Base-by-base conservation (phyloP, 257 asterid species). In the Jaltomata sinuosa region DNA sequence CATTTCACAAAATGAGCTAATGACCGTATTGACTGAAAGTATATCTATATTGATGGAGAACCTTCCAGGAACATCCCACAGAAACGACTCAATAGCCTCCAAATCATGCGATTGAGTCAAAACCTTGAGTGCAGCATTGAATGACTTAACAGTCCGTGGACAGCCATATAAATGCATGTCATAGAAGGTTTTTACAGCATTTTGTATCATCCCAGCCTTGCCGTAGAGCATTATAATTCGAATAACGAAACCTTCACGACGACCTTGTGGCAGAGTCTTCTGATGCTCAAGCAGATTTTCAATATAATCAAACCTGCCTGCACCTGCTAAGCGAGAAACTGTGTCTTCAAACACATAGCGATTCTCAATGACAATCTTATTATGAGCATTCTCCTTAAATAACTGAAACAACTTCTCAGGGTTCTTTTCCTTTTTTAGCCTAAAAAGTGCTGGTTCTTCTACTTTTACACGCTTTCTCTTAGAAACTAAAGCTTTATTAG, bases 221-320 rank as follows among this genome's bases (percentile, higher is more conserved):
- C 98, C 98, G 72, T 94, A 93, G 80, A 94, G 84, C 93, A 89
- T 89, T 87, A 94, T 93, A 29, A 94, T 89, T 81, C 98, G 87
- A 79, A 94, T 79, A 42, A 93, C 61, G 85, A 94, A 94, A 81
- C 98, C 98, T 90, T 94, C 98, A 53, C 98, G 91, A 25, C 96
- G 90, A 59, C 98, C 98, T 87, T 94, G 98, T 0, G 96, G 98
- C 77, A 94, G 88, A 57, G 92, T 84, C 88, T 94, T 94, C 88
- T 94, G 98, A 83, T 93, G 97, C 92, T 94, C 97, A 34, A 94
- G 94, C 84, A 94, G 77, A 86, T 84, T 85, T 88, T 91, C 97
- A 31, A 94, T 90, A 74, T 92, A 92, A 90, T 93, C 98, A 69
- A 93, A 90, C 27, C 95, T 68, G 7, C 94, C 88, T 0, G 97